Evolutionary conservation across 2,329 filamentous ascomycete species (phyloP).

Genomic region (Beauveria australis): DNA sequence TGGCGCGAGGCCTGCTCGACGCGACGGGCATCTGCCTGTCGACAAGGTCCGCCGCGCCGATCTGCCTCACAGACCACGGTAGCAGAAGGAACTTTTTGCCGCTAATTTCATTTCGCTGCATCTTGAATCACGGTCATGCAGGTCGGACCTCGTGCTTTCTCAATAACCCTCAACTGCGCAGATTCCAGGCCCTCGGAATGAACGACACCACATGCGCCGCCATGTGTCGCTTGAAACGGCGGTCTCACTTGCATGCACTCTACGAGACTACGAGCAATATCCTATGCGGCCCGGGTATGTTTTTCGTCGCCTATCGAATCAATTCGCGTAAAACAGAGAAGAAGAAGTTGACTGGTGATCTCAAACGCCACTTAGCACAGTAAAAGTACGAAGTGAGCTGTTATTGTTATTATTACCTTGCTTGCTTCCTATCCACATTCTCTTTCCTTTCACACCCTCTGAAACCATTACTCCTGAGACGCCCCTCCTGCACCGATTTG

Average conservation of each 20-base stretch:
- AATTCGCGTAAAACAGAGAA: too few species aligned
- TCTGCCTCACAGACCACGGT: neutral
- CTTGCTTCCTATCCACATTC: neutral
- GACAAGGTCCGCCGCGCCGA: neutral
- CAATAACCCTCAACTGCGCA: neutral
- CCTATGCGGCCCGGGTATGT: neutral
- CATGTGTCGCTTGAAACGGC: slow-evolving; percentile 1
- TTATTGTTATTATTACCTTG: neutral
- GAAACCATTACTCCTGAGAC: neutral
- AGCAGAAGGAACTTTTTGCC: neutral
- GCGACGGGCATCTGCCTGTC: neutral
- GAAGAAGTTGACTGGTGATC: neutral
- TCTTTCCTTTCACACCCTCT: neutral
- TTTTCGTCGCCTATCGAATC: neutral
- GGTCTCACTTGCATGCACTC: neutral
- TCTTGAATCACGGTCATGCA: neutral
- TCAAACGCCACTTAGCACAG: neutral
- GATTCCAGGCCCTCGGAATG: slow-evolving; percentile 6
- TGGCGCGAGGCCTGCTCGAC: neutral
- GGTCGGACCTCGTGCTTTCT: neutral
- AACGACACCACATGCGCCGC: slow-evolving; percentile 4
- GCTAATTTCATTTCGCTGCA: neutral
- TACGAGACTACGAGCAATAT: neutral
- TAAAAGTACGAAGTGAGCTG: too few species aligned
- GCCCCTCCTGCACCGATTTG: neutral